A percentile compares a stretch with the other conserved stretches of the same genome.
Evolutionary conservation across 1,284 basidiomycete species (phyloP).

Genomic region (Ganoderma resinaceum): DNA sequence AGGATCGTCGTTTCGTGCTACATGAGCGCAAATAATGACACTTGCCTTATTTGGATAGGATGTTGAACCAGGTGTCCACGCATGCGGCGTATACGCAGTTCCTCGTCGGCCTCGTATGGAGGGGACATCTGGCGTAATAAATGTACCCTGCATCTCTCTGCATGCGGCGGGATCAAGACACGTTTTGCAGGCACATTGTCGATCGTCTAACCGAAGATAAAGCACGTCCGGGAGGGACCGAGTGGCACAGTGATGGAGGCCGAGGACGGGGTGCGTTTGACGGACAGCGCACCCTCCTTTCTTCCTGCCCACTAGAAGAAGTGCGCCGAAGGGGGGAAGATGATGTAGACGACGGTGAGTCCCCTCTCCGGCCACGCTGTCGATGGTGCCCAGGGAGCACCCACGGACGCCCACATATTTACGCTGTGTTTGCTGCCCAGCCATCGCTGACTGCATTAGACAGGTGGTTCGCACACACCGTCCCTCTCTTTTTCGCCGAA

Average conservation of each 20-base stretch:
- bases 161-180: constrained; percentile 12
- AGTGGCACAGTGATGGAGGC: constrained; percentile 27
- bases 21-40: constrained; percentile 6
- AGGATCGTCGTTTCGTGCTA: background rate
- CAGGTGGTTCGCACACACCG: constrained; percentile 15
- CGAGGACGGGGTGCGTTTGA: background rate
- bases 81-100: background rate
- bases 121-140: constrained; percentile 4
- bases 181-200: constrained; percentile 19
- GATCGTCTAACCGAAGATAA: constrained; percentile 19
- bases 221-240: constrained; percentile 21
- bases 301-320: constrained; percentile 13
- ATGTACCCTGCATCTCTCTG: constrained; percentile 4
- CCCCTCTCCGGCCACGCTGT: constrained; percentile 4
- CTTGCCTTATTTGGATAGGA: constrained; percentile 24
- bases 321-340: constrained; percentile 1
- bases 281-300: constrained; percentile 16
- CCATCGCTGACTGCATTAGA: background rate
- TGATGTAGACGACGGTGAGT: constrained; percentile 13
- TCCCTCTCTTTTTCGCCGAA: constrained; percentile 28
- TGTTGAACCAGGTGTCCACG: background rate
- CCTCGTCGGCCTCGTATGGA: background rate
- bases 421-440: constrained; percentile 7
- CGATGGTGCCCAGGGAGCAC: constrained; percentile 8
- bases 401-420: constrained; percentile 30